These are phyloP conservation scores for Oleoguttula mirabilis DNA, from an alignment of 495 filamentous ascomycete genomes.

Conservation along the genomic window DNA sequence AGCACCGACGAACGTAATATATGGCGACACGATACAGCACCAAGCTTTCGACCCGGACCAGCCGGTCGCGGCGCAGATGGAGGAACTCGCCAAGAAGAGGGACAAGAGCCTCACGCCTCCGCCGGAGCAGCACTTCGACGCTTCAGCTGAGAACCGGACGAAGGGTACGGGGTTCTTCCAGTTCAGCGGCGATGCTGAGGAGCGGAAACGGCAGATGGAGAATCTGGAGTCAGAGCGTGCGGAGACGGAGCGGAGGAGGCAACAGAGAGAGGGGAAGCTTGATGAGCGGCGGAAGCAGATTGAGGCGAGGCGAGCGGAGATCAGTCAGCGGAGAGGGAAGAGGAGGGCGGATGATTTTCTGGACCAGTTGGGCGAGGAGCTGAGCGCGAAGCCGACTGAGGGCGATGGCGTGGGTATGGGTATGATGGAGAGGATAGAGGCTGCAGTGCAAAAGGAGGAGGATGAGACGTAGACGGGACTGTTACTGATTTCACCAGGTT, in stretches of 20 bases:
- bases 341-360: constrained; percentile 61
- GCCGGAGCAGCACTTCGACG: constrained; percentile 71
- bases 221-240: constrained; percentile 50
- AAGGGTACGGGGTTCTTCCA: constrained; percentile 86
- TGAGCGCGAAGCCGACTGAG: constrained; percentile 1
- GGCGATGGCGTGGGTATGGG: neutral
- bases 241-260: constrained; percentile 52
- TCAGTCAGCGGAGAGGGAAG: constrained; percentile 47
- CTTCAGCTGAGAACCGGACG: constrained; percentile 62
- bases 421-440: constrained; percentile 4
- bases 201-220: constrained; percentile 62
- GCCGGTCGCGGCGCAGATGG: constrained; percentile 50
- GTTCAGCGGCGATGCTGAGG: constrained; percentile 60
- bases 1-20: constrained; percentile 60
- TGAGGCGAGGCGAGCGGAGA: constrained; percentile 39
- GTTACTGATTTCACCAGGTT: no score
- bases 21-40: constrained; percentile 68
- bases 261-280: constrained; percentile 35
- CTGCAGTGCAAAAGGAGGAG: neutral
- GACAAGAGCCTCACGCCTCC: constrained; percentile 62
- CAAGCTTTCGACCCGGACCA: constrained; percentile 66
- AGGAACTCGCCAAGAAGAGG: constrained; percentile 54
- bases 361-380: constrained; percentile 18
- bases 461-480: neutral
- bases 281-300: constrained; percentile 40